Evolutionary conservation across 805 yeast genomes (phyloP).

Genomic region (Candida alai): DNA sequence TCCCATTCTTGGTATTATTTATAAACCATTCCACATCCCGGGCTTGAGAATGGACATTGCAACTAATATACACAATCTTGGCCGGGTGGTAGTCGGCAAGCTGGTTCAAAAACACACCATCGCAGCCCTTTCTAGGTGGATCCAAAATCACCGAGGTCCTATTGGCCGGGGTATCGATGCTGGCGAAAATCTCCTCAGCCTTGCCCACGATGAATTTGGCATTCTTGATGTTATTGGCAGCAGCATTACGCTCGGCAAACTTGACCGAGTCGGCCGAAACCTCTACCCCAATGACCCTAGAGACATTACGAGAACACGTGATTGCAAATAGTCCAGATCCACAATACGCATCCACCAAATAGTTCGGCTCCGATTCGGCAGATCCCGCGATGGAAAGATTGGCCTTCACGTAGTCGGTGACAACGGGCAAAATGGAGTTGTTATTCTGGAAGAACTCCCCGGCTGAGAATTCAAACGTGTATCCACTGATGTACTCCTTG

Average conservation of each 20-base stretch:
- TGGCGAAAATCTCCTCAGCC: conserved; percentile 84
- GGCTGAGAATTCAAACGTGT: conserved; percentile 81
- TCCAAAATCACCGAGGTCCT: conserved; percentile 88
- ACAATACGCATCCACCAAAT: conserved; percentile 91
- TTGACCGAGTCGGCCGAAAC: conserved; percentile 86
- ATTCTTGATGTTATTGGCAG: conserved; percentile 67
- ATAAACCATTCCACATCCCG: conserved; percentile 85
- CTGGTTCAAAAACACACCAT: conserved; percentile 80
- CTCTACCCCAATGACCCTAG: conserved; percentile 87
- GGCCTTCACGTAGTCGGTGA: conserved; percentile 74
- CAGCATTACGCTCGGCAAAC: conserved; percentile 82
- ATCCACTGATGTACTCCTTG: conserved; percentile 70
- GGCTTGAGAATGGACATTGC: conserved; percentile 98
- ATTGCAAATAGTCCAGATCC: conserved; percentile 93
- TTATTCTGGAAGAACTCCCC: conserved; percentile 97
- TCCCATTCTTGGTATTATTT: conserved; percentile 59
- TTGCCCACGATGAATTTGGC: conserved; percentile 86
- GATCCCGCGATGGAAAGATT: conserved; percentile 48
- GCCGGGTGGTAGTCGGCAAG: conserved; percentile 79
- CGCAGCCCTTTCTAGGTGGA: conserved; percentile 98
- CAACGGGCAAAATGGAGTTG: conserved; percentile 81
- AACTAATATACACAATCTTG: conserved; percentile 88
- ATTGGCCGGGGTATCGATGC: conserved; percentile 68
- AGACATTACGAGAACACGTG: conserved; percentile 78
- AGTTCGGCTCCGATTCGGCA: conserved; percentile 38